Evolutionary conservation across 352 stramenopile species (phyloP).

Genomic region (Plasmopara viticola): DNA sequence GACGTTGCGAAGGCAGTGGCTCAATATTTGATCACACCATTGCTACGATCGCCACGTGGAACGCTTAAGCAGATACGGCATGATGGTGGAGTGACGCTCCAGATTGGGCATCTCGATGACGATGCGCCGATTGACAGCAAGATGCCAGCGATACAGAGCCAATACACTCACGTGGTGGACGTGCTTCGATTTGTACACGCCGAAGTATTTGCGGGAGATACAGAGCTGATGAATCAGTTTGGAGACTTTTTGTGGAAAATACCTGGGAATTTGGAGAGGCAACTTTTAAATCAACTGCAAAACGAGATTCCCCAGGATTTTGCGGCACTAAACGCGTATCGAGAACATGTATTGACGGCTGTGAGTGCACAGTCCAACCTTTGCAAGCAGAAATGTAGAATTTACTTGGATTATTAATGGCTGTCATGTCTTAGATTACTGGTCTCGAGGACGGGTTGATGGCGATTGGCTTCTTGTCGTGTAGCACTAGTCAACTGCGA

Average conservation of each 20-base stretch:
- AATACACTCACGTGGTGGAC: constrained; percentile 37
- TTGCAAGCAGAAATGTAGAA: not conserved
- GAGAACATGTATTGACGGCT: constrained; percentile 30
- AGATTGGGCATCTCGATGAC: constrained; percentile 15
- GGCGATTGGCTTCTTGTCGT: constrained; percentile 40
- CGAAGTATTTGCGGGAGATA: constrained; percentile 38
- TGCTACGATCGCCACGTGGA: constrained; percentile 24
- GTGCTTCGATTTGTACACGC: constrained; percentile 51
- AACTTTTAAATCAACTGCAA: constrained; percentile 54
- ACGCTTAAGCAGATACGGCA: constrained; percentile 23
- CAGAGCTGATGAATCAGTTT: constrained; percentile 45
- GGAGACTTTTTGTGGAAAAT: constrained; percentile 63
- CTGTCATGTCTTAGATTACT: constrained; percentile 26
- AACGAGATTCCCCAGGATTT: constrained; percentile 66
- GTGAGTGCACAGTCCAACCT: constrained; percentile 17
- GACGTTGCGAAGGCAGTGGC: constrained; percentile 50
- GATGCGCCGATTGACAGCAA: constrained; percentile 8
- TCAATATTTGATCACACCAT: constrained; percentile 45
- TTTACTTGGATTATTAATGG: constrained; percentile 1
- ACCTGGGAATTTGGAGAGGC: constrained; percentile 59
- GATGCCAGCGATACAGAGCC: constrained; percentile 24
- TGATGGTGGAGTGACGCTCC: constrained; percentile 16
- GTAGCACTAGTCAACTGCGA: constrained; percentile 50
- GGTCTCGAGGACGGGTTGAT: constrained; percentile 46
- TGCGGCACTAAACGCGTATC: constrained; percentile 39